Conservation (phyloP, 805 yeast genomes). For the Ogataea polymorpha region DNA sequence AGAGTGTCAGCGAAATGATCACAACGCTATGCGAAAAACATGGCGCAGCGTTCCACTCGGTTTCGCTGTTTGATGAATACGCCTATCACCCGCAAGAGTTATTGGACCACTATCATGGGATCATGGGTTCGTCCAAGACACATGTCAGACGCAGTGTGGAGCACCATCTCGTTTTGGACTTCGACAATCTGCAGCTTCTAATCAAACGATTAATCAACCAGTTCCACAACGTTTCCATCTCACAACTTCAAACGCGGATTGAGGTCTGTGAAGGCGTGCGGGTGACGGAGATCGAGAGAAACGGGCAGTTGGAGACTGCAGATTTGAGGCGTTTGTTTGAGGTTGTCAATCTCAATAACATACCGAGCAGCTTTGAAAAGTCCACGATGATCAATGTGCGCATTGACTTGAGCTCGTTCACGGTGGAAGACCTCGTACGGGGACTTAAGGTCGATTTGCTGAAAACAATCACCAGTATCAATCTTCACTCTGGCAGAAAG, state of each 20-base stretch:
- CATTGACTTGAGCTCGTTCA: constrained; percentile 18
- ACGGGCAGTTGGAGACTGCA: constrained; percentile 11
- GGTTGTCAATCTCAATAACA: constrained; percentile 15
- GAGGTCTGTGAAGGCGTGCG: constrained; percentile 18
- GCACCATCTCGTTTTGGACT: constrained; percentile 23
- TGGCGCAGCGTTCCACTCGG: constrained; percentile 21
- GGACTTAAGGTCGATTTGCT: constrained; percentile 18
- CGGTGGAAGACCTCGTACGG: constrained; percentile 13
- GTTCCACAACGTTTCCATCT: constrained; percentile 21
- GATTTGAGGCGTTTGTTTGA: not conserved
- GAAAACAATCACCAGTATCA: constrained; percentile 7
- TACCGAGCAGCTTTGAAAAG: constrained; percentile 22
- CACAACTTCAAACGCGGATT: constrained; percentile 15
- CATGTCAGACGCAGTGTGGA: constrained; percentile 10
- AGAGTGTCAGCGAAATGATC: constrained; percentile 11
- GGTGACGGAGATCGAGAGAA: constrained; percentile 19
- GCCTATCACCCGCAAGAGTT: constrained; percentile 21
- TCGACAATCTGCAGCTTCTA: constrained; percentile 14
- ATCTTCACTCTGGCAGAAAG: constrained; percentile 2
- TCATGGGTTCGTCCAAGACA: constrained; percentile 5
- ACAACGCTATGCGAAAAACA: constrained; percentile 16
- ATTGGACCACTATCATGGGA: constrained; percentile 14
- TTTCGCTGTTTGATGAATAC: constrained; percentile 30
- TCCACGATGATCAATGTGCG: constrained; percentile 25
- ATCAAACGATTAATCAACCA: constrained; percentile 12